Base-by-base conservation (phyloP, 495 filamentous ascomycete genomes). In the Margaritispora aquatica region DNA sequence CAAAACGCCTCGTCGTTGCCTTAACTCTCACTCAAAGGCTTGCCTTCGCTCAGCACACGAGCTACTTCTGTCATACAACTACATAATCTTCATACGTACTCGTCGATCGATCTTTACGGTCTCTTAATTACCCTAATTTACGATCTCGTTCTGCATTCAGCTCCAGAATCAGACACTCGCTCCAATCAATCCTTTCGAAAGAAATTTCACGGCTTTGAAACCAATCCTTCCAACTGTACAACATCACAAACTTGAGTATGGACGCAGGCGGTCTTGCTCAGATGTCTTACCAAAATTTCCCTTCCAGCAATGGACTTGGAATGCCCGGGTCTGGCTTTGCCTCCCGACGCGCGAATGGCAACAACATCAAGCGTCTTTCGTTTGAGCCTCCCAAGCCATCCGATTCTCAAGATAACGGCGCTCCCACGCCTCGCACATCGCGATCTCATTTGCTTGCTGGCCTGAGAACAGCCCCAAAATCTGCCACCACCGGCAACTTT, bases 231-330 rank as follows among this genome's bases (percentile, higher is more conserved):
- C 55, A 57, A 58, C 58, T 64, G 51, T 55, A 62, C 60, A 59
- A 58, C 55, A 64, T 57, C 52, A 63, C 50, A 55, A 24, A 44
- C 64, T 74, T 86, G 88, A 91, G 88, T 81, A 94, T 96, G 85
- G 88, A 96, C 92, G 85, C 92, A 83, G 94, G 92, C 83, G 91
- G 92, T 92, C 90, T 96, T 81, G 88, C 93, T 92, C 94, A 96
- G 80, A 97, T 98, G 95, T 88, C 90, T 73, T 95, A 93, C 82
- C 87, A 88, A 77, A 82, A 81, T 72, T 87, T 84, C 70, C 76
- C 83, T 69, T 80, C 82, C 72, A 77, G 81, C 72, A 80, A 81
- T 75, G 84, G 84, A 70, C 75, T 94, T 67, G 88, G 86, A 59
- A 84, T 88, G 71, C 86, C 90, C 19, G 75, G 80, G 62, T 86